Base-by-base conservation (phyloP, 225 moss, liverwort and hornwort genomes). In the Bryum argenteum region DNA sequence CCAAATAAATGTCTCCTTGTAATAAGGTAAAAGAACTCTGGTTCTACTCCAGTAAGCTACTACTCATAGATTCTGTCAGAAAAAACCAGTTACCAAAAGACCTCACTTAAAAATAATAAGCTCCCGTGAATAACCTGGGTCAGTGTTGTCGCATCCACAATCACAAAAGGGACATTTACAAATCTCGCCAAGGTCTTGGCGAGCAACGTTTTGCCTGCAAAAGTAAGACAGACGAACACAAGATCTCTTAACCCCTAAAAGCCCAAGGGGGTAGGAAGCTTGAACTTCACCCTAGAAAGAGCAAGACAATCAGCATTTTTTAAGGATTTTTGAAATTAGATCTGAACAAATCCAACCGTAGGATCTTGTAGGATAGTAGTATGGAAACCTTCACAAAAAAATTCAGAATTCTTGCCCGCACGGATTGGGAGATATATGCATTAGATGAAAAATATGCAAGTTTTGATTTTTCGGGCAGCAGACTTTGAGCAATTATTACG, bases 141-240 rank as follows among this genome's bases (percentile, higher is more conserved):
- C 58, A 96, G 96, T 64, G 96, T 96, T 39, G 96, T 96, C 47
- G 96, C 96, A 90, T 96, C 96, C 55, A 93, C 93, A 84, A 96
- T 96, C 53, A 96, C 96, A 80, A 96, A 96, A 15, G 96, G 96
- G 61, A 96, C 96, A 77, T 96, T 96, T 16, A 96, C 96, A 81
- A 93, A 96, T 83, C 93, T 96, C 66, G 96, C 96, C 82, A 96
- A 80, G 28, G 96, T 93, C 83, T 96, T 96, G 65, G 96, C 96
- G 22, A 96, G 81, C 64, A 96, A 81, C 18, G 96, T 96, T 73
- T 96, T 96, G 54, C 96, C 96, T 96, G 93, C 70, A 54, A 52
- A 50, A 17, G 10, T 12, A 19, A 60, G 63, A 60, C 38, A 33
- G 4, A 33, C 48, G 28, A 41, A 54, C 39, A 61, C 28, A 65